Base-by-base conservation (phyloP, 805 yeast genomes). In the Pichia heedii region DNA sequence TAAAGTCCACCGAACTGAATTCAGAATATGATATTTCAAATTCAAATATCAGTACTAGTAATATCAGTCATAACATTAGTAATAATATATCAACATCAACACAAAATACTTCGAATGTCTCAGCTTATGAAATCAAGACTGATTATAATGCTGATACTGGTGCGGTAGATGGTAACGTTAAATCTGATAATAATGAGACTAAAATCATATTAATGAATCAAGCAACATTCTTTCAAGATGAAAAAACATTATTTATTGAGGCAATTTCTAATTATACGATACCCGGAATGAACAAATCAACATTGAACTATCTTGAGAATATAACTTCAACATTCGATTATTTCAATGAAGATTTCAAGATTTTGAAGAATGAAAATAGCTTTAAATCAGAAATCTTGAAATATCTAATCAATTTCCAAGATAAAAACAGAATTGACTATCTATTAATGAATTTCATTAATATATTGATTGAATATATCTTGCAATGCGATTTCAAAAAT, bases 381-480 rank as follows among this genome's bases (percentile, higher is more conserved):
- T 53, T 65, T 16, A 56, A 58, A 41, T 52, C 62, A 6, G 51
- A 59, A 7, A 51, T 79, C 1, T 49, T 70, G 16, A 68, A 67
- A 37, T 74, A 62, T 47, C 58, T 79, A 36, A 61, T 74, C 40
- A 47, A 54, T 2, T 62, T 67, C 41, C 73, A 73, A 42, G 65
- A 68, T 40, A 49, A 55, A 33, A 53, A 69, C 36, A 54, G 83
- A 46, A 60, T 80, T 34, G 84, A 79, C 51, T 59, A 66, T 19
- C 60, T 77, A 29, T 55, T 79, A 4, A 50, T 63, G n/a, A 62
- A 60, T n/a, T 67, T 77, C 40, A 57, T 70, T 1, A 60, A 61
- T 13, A 54, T 62, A 9, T 43, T 72, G 15, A 37, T 62, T 5
- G 43, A 48, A 6, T 59, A 71, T 30, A 50, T 63, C 13, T 43